Evolutionary conservation across 2,329 filamentous ascomycete genomes (phyloP).

Genomic region (Cytospora mali): DNA sequence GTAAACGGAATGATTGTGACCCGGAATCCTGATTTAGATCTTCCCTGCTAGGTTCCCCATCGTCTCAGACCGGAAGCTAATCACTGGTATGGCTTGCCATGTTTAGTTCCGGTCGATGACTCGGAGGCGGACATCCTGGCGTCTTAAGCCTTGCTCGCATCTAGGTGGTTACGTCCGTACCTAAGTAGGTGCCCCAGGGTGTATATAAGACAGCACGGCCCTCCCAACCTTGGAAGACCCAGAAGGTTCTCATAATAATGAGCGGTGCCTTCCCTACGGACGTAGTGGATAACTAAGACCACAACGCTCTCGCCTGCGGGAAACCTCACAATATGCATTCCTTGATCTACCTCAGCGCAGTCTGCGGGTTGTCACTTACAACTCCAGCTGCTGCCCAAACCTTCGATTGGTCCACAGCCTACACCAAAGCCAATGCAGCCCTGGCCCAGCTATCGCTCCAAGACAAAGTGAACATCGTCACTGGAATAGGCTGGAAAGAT

Average conservation of each 20-base stretch:
- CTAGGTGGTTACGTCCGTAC: not conserved
- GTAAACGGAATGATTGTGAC: constrained; percentile 11
- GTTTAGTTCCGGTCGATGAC: constrained; percentile 5
- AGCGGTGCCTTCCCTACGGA: not conserved
- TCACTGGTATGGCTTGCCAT: not conserved
- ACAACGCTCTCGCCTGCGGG: not conserved
- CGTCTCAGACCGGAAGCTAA: constrained; percentile 2
- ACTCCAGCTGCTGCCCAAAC: constrained; percentile 52
- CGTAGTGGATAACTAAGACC: not conserved
- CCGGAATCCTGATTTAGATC: constrained; percentile 1
- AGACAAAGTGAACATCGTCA: constrained; percentile 80
- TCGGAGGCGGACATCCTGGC: not conserved
- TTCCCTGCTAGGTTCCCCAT: not conserved
- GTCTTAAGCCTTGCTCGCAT: not conserved
- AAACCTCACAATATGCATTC: not conserved
- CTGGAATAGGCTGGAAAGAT: constrained; percentile 75
- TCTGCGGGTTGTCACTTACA: constrained; percentile 46
- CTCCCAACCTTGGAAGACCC: not conserved
- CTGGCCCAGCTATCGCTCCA: constrained; percentile 69
- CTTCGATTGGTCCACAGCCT: constrained; percentile 67
- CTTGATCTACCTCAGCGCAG: constrained; percentile 1
- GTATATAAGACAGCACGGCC: not conserved
- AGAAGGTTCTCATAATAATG: not conserved
- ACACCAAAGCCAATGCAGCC: constrained; percentile 67
- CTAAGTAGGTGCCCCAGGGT: too few species aligned